Conservation (phyloP, 352 stramenopile species). For the Globisporangium apiculatum region DNA sequence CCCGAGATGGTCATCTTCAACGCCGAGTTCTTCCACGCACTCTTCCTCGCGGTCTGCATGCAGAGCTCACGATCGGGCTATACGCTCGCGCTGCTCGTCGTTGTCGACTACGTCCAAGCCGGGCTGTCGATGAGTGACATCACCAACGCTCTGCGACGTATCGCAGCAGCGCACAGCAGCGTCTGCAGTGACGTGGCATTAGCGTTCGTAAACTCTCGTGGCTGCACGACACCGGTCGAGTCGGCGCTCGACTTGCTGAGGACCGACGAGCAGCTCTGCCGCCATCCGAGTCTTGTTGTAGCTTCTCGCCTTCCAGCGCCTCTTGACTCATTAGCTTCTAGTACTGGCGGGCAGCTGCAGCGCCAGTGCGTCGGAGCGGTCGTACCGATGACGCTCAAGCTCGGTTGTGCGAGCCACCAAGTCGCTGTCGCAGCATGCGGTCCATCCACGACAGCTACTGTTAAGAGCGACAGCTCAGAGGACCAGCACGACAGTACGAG, state of each 20-base stretch:
- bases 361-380: neutral
- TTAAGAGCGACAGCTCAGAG: too few species aligned
- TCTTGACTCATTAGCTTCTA: neutral
- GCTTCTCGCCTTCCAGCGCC: neutral
- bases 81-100: constrained; percentile 21
- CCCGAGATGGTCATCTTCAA: constrained; percentile 44
- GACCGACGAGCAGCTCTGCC: neutral
- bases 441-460: too few species aligned
- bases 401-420: too few species aligned
- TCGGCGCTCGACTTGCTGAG: neutral
- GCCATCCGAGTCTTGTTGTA: neutral
- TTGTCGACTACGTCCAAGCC: constrained; percentile 16
- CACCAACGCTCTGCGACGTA: neutral
- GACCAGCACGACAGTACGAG: too few species aligned
- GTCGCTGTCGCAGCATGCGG: too few species aligned
- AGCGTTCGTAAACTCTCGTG: neutral
- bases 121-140: neutral
- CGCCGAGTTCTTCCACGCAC: constrained; percentile 40
- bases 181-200: neutral
- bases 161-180: neutral
- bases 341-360: neutral
- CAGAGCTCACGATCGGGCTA: constrained; percentile 19
- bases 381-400: neutral
- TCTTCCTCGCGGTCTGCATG: constrained; percentile 38
- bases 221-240: neutral